Evolutionary conservation across 331 rosid genomes (phyloP), one percentile per base, ranked within the genome.

Genomic region (Phaseolus coccineus): DNA sequence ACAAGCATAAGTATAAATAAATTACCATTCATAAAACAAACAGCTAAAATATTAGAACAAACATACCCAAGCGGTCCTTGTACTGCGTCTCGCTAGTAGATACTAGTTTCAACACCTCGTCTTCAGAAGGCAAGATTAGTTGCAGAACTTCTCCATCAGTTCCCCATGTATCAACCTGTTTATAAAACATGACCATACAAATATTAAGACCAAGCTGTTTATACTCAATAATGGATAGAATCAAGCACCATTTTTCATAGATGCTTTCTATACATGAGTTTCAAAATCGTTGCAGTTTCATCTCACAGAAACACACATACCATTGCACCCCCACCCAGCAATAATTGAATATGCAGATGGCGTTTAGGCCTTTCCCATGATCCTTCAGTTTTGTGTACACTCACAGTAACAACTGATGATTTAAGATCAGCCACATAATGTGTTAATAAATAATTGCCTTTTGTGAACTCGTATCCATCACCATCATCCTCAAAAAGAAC

Each of bases 301-400:
- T 74, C 61, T 28, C 47, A 22, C n/a, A 71, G 24, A 67, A 37
- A 64, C 71, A 83, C 64, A 61, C 87, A 64, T 89, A 94, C 98
- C 97, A 72, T 86, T 81, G 98, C 95, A 73, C 94, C 89, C 79
- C 92, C 94, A 73, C 97, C 97, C 77, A 94, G 88, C 89, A 94
- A 84, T 82, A 94, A 63, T 39, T 86, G 91, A 77, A 94, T 88
- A 78, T 91, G 95, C 52, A 92, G 84, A 31, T 65, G 82, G 59
- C 98, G 94, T 48, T 85, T 85, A 37, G 97, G 97, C 81, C 97
- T 92, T 55, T 87, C 83, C 93, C 97, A 88, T 24, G 87, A 86
- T 76, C 98, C 98, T 88, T 91, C 93, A 52, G 92, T 83, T 84
- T 87, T 85, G 27, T 76, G 52, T 70, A 91, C 89, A 80, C 82